Evolutionary conservation across 2,329 filamentous ascomycete genomes (phyloP).

Genomic region (Metarhizium rileyi): DNA sequence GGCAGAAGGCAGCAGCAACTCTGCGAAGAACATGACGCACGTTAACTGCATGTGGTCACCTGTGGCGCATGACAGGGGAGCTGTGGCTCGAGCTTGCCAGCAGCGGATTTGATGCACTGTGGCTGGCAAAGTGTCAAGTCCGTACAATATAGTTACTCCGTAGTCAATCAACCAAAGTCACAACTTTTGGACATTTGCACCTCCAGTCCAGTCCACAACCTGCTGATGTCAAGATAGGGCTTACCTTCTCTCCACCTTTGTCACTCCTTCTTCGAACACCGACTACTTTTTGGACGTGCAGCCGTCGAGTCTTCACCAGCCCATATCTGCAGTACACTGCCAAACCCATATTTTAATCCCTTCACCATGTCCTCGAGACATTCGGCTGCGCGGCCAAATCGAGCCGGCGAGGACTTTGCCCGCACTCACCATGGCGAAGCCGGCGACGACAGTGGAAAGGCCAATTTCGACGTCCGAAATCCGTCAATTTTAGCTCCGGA

Average conservation of each 20-base stretch:
- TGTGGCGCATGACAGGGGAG: neutral
- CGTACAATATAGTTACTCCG: no score
- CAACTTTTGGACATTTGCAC: no score
- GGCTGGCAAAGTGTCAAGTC: neutral
- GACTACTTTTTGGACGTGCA: no score
- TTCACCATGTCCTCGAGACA: slow-evolving; percentile 13
- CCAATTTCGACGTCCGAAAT: slow-evolving; percentile 90
- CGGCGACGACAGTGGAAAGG: slow-evolving; percentile 55
- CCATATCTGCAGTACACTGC: neutral
- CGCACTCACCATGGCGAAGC: slow-evolving; percentile 58
- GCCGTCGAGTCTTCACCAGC: neutral
- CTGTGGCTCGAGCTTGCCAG: neutral
- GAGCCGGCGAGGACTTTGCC: slow-evolving; percentile 71
- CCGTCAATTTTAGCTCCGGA: slow-evolving; percentile 85
- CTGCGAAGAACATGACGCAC: slow-evolving; percentile 9
- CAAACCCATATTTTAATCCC: neutral
- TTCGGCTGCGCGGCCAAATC: slow-evolving; percentile 60
- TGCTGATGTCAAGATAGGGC: no score
- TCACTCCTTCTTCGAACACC: no score
- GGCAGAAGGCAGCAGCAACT: no score
- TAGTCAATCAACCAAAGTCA: no score
- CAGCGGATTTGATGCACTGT: neutral
- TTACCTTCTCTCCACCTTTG: no score
- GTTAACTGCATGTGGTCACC: neutral
- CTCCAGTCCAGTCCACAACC: no score